phyloP scores from a whole-genome alignment of 2,329 filamentous ascomycete species.

The Alternaria ethzedia region DNA sequence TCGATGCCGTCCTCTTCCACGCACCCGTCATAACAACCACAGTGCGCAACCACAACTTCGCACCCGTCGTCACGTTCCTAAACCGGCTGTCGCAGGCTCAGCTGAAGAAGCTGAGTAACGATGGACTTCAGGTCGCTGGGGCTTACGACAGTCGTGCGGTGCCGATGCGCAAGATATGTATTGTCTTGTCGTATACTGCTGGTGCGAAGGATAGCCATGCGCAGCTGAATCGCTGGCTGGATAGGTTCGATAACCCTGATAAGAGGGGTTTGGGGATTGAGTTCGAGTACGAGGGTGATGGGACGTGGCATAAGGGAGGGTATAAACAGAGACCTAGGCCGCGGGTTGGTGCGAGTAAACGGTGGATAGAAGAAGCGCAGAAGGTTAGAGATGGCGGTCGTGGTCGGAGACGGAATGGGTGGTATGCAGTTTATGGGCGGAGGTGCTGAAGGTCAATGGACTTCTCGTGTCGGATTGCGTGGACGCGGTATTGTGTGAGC shows the following conservation, averaged over 20 bases:
- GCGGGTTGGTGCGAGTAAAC: background rate
- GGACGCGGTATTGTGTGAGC: background rate
- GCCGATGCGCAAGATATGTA: conserved; percentile 5
- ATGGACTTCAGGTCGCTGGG: background rate
- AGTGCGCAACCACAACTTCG: conserved; percentile 25
- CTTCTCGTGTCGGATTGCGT: background rate
- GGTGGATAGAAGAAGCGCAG: background rate
- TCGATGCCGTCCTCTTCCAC: conserved; percentile 19
- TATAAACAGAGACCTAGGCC: conserved; percentile 2
- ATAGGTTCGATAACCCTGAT: conserved; percentile 10
- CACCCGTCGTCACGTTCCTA: conserved; percentile 22
- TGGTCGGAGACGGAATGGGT: background rate
- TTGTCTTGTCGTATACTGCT: conserved; percentile 8
- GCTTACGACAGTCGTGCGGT: background rate
- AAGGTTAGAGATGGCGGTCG: background rate
- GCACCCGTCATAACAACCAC: conserved; percentile 17
- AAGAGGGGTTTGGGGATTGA: conserved; percentile 12
- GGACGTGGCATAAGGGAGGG: conserved; percentile 1
- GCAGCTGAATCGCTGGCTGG: conserved; percentile 18
- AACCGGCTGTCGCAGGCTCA: conserved; percentile 21
- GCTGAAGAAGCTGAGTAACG: background rate
- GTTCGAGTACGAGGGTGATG: conserved; percentile 7
- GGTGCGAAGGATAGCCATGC: conserved; percentile 9
- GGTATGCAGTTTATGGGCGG: background rate
- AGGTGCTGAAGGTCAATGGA: background rate